Evolutionary conservation across 2,329 filamentous ascomycete species (phyloP).

Genomic region (Monosporascus sp.): DNA sequence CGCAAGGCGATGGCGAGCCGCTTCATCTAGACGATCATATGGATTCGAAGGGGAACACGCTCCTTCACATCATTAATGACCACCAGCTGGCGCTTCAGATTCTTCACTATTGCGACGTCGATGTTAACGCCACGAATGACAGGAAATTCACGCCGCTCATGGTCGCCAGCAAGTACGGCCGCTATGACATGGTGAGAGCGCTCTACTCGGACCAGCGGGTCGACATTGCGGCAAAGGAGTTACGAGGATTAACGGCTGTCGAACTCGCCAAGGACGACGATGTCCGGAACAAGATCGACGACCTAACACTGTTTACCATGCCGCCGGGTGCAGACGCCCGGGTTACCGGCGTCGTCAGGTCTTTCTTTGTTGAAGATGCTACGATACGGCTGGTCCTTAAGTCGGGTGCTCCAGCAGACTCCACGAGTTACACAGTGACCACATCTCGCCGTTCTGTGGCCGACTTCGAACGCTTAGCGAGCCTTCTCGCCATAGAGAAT

Average conservation of each 20-base stretch:
- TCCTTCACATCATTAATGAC: conserved; percentile 94
- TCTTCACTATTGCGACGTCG: conserved; percentile 81
- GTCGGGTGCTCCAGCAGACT: conserved; percentile 78
- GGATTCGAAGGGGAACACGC: conserved; percentile 86
- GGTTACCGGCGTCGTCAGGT: conserved; percentile 87
- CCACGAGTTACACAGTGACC: conserved; percentile 84
- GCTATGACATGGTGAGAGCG: conserved; percentile 85
- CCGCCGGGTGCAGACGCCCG: conserved; percentile 67
- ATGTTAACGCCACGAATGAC: conserved; percentile 93
- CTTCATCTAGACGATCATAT: conserved; percentile 90
- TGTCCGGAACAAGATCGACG: conserved; percentile 92
- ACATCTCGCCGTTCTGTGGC: conserved; percentile 82
- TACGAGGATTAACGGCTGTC: conserved; percentile 85
- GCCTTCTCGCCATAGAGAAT: conserved; percentile 79
- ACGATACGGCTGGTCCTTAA: conserved; percentile 91
- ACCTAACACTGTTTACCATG: conserved; percentile 78
- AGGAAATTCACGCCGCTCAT: conserved; percentile 93
- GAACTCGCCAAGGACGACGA: conserved; percentile 98
- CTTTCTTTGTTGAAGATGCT: conserved; percentile 95
- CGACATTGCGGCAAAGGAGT: conserved; percentile 76
- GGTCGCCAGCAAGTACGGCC: conserved; percentile 97
- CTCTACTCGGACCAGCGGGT: conserved; percentile 85
- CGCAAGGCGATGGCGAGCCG: conserved; percentile 72
- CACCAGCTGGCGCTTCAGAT: conserved; percentile 69
- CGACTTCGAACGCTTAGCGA: conserved; percentile 88